phyloP scores from a whole-genome alignment of 2,329 filamentous ascomycete genomes.

The Drechmeria coniospora region DNA sequence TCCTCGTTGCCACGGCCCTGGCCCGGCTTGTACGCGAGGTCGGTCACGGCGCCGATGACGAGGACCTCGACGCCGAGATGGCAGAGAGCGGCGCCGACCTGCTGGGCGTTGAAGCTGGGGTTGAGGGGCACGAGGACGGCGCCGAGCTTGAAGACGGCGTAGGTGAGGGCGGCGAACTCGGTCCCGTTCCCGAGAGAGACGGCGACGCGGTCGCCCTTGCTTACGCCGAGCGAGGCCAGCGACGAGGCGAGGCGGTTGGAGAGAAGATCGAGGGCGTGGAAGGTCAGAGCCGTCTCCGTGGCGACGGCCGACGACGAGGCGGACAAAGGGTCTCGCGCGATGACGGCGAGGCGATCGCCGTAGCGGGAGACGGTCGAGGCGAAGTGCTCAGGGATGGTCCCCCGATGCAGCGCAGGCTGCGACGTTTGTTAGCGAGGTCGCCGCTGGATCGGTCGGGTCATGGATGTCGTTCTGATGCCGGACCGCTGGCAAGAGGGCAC shows the following conservation, averaged over 20 bases:
- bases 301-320: conserved; percentile 22
- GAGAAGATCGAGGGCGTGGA: conserved; percentile 54
- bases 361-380: conserved; percentile 43
- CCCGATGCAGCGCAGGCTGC: conserved; percentile 49
- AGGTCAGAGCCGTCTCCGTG: conserved; percentile 53
- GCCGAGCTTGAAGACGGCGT: conserved; percentile 88
- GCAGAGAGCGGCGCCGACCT: conserved; percentile 62
- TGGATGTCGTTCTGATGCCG: too few species aligned
- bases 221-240: conserved; percentile 53
- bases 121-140: conserved; percentile 88
- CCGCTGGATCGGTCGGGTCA: background rate
- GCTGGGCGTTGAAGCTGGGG: conserved; percentile 67
- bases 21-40: conserved; percentile 52
- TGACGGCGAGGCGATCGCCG: conserved; percentile 48
- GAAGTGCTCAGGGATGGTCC: conserved; percentile 63
- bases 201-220: conserved; percentile 71
- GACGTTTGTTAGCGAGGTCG: conserved; percentile 1
- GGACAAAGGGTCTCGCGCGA: conserved; percentile 28
- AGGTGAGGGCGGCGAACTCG: conserved; percentile 73
- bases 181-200: conserved; percentile 74
- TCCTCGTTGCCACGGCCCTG: conserved; percentile 36
- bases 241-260: conserved; percentile 66
- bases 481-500: too few species aligned
- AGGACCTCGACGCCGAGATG: conserved; percentile 62
- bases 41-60: conserved; percentile 76